Conservation (phyloP, 2,329 filamentous ascomycete genomes). For the Mycosphaerella sp. region DNA sequence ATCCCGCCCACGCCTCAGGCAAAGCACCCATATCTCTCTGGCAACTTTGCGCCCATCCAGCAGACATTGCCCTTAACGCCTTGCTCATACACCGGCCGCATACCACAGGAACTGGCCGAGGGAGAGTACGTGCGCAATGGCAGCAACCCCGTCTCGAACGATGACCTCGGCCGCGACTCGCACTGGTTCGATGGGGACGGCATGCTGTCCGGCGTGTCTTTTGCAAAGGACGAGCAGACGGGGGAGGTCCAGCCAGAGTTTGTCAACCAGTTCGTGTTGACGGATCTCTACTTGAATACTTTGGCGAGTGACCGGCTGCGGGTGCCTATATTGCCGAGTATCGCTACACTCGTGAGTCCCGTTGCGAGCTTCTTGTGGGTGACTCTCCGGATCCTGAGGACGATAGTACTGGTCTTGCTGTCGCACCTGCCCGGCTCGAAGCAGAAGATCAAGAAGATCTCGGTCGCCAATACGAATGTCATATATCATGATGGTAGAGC, state of each 20-base stretch:
- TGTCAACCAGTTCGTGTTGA: conserved; percentile 63
- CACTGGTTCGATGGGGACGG: conserved; percentile 74
- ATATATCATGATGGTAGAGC: conserved; percentile 63
- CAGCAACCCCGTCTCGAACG: conserved; percentile 59
- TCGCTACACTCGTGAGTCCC: conserved; percentile 59
- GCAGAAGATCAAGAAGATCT: conserved; percentile 58
- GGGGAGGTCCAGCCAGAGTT: conserved; percentile 53
- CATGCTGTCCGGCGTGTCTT: conserved; percentile 64
- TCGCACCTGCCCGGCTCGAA: conserved; percentile 53
- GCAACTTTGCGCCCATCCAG: conserved; percentile 64
- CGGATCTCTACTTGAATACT: conserved; percentile 57
- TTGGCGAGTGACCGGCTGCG: conserved; percentile 44
- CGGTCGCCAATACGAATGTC: conserved; percentile 63
- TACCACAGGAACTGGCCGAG: conserved; percentile 60
- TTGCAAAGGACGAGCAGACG: conserved; percentile 41
- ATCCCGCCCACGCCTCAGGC: conserved; percentile 30
- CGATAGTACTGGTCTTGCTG: conserved; percentile 52
- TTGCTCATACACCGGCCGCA: conserved; percentile 52
- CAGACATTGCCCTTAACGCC: conserved; percentile 50
- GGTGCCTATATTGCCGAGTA: conserved; percentile 59
- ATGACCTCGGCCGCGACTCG: conserved; percentile 55
- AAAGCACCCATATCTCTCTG: conserved; percentile 49
- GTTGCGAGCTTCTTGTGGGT: conserved; percentile 50
- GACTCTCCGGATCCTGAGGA: conserved; percentile 50
- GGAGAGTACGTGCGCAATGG: conserved; percentile 69